These are phyloP conservation scores for Aspergillus aculeatus DNA, from an alignment of 2,329 filamentous ascomycete species.

Conservation along the genomic window DNA sequence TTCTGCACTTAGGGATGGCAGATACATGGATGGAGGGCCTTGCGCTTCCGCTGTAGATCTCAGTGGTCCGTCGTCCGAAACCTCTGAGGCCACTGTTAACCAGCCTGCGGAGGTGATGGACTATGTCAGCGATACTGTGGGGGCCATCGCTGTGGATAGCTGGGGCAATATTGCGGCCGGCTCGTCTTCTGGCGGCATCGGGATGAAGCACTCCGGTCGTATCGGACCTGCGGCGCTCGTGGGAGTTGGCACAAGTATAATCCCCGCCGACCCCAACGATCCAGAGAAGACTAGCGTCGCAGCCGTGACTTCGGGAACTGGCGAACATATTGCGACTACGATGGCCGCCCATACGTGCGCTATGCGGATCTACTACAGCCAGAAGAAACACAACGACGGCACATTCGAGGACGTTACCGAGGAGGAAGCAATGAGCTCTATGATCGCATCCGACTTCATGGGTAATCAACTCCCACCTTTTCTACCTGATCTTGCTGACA, in stretches of 20 bases:
- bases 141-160: constrained; percentile 87
- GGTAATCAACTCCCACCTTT: constrained; percentile 41
- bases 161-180: constrained; percentile 87
- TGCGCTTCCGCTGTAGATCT: neutral
- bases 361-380: constrained; percentile 73
- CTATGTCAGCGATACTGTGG: constrained; percentile 85
- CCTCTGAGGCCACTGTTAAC: neutral
- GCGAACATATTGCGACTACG: constrained; percentile 96
- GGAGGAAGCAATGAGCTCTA: constrained; percentile 72
- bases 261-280: constrained; percentile 73
- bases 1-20: constrained; percentile 3
- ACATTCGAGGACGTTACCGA: constrained; percentile 66
- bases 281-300: constrained; percentile 69
- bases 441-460: constrained; percentile 90
- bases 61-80: neutral
- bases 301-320: constrained; percentile 87
- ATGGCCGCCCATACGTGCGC: constrained; percentile 86
- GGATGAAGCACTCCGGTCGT: constrained; percentile 93
- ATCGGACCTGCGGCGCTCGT: constrained; percentile 91
- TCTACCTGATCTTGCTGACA: constrained; percentile 1
- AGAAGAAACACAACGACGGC: constrained; percentile 61
- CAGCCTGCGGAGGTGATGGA: constrained; percentile 3
- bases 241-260: constrained; percentile 83
- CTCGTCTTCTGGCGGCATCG: constrained; percentile 95
- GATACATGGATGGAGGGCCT: constrained; percentile 9